A percentile compares a stretch with the other conserved stretches of the same genome.
phyloP scores from a whole-genome alignment of 805 yeast species.

The Kuraishia cidri region DNA sequence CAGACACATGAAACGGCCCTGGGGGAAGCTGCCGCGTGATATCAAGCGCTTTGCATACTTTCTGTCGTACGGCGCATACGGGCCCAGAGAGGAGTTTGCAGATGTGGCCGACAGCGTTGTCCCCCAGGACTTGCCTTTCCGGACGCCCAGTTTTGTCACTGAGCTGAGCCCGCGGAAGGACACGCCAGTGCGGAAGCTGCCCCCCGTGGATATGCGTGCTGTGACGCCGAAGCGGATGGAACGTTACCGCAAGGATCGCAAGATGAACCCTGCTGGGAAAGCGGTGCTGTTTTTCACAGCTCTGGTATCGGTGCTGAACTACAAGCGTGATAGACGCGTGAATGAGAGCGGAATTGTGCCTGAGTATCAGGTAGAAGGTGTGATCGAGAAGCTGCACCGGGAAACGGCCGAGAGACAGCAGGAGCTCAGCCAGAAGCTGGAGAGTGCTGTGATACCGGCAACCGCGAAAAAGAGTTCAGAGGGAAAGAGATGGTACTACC shows the following conservation, averaged over 20 bases:
- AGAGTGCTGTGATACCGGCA: constrained; percentile 7
- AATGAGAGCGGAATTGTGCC: constrained; percentile 18
- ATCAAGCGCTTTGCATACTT: constrained; percentile 51
- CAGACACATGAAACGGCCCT: constrained; percentile 34
- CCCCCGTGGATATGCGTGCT: constrained; percentile 23
- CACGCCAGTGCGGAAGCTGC: constrained; percentile 22
- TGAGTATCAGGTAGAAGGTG: no score
- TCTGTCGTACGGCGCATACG: constrained; percentile 64
- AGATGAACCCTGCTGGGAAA: constrained; percentile 52
- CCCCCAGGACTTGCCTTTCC: constrained; percentile 58
- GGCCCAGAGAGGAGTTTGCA: constrained; percentile 50
- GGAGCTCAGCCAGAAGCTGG: constrained; percentile 7
- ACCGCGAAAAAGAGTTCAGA: constrained; percentile 1
- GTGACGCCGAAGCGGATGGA: constrained; percentile 31
- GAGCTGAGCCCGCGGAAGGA: constrained; percentile 17
- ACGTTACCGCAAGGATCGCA: constrained; percentile 34
- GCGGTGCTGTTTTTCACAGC: constrained; percentile 39
- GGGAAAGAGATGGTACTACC: constrained; percentile 37
- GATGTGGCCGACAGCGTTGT: constrained; percentile 31
- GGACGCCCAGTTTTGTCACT: constrained; percentile 24
- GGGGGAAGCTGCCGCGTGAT: constrained; percentile 41
- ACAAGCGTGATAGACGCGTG: constrained; percentile 40
- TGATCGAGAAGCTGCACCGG: constrained; percentile 1
- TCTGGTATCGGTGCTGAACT: constrained; percentile 38
- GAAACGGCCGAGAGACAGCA: constrained; percentile 6